Base-by-base conservation (phyloP, 345 rosid genomes). In the Pelargonium nanum region DNA sequence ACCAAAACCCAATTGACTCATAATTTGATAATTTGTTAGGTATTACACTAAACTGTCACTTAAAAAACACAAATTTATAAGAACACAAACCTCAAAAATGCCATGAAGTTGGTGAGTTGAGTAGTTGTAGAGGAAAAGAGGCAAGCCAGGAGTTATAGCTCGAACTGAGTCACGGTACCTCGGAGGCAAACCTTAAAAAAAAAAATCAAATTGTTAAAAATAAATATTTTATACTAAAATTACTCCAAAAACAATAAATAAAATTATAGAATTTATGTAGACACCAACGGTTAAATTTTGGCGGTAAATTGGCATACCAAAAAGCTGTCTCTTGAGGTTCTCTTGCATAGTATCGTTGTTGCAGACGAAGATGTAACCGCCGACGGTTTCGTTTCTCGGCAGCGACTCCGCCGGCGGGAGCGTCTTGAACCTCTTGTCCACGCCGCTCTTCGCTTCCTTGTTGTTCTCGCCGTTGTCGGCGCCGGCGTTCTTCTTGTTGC, bases 61-160 rank as follows among this genome's bases (percentile, higher is more conserved):
- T n/a, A n/a, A n/a, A n/a, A n/a, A n/a, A n/a, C n/a, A n/a, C n/a
- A n/a, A 40, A 58, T 5, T n/a, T n/a, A n/a, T n/a, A n/a, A n/a
- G n/a, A n/a, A n/a, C 34, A 69, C 58, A 30, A 57, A 83, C 85
- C 88, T 78, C 83, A 60, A 80, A 83, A 53, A 83, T 58, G 56
- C 88, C 88, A 65, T 83, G 85, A 64, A 83, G 83, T 58, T 83
- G 85, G 74, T 83, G 88, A 52, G 85, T 72, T 21, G 88, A 78
- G 72, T 80, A 83, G 72, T 80, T 78, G 68, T 83, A 83, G n/a
- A 80, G 83, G 65, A 83, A 83, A 60, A 83, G 84, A 21, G 88
- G 85, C 77, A 83, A 58, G 1, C 88, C 88, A 1, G 85, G 88
- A 16, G 83, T 83, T 34, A 83, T 83, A 50, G 81, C 81, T 60